Evolutionary conservation across 1,139 yeast genomes (phyloP), one percentile per base, ranked within the genome.

Genomic region (Hansenula sp.): DNA sequence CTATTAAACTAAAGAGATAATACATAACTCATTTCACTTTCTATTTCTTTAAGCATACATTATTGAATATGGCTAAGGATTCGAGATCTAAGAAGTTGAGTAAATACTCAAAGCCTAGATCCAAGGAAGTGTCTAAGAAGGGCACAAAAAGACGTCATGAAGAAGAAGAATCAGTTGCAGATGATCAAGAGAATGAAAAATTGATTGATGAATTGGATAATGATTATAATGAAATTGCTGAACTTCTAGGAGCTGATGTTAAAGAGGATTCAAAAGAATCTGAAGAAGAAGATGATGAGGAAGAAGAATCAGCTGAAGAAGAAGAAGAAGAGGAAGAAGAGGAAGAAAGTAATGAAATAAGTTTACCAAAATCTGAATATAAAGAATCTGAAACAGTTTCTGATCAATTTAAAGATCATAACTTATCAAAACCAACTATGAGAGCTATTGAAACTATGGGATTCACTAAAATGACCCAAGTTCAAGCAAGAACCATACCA

Each of bases 401-500:
- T 25, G 64, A 60, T 36, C 52, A 51, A 28, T 80, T 80, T 48
- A 60, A 70, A 3, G 81, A 76, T 33, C 76, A 90, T 45, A 76
- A 75, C n/a, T 73, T 90, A 33, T 86, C 96, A 6, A 82, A 73
- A 43, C 92, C 88, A 41, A 89, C 97, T 5, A 60, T 80, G 58
- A 77, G 79, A 57, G 94, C 96, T 27, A 82, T 90, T 48, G 68
- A 70, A 34, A 82, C 79, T 33, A 85, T 92, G 96, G 97, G 96
- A 1, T 90, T 90, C 66, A 71, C 77, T 17, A 82, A 71, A 44
- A 87, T 90, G 97, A 92, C 98, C 6, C 77, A 82, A 44, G 97
- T 90, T 13, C 98, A 90, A 65, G 85, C 95, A 29, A 81, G 89
- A 62, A 88, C 97, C 14, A 90, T 90, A 44, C 97, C 97, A 9